A percentile compares a stretch with the other conserved stretches of the same genome.
Evolutionary conservation across 1,139 yeast species (phyloP).

Genomic region (Debaryomyces nepalensis): DNA sequence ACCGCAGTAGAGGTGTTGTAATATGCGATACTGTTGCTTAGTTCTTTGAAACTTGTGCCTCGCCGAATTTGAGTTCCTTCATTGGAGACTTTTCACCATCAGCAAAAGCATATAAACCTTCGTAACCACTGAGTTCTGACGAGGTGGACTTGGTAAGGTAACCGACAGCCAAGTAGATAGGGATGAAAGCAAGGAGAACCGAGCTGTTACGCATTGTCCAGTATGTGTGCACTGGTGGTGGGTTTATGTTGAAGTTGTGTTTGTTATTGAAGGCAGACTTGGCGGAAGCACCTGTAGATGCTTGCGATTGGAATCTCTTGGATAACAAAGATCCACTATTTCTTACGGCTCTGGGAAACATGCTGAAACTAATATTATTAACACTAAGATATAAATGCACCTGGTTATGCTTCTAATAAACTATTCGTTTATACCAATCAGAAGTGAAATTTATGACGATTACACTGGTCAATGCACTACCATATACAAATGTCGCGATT

Average conservation of each 20-base stretch:
- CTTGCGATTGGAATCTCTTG: constrained; percentile 42
- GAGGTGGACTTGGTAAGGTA: constrained; percentile 41
- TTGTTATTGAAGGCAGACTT: constrained; percentile 46
- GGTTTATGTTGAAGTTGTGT: constrained; percentile 47
- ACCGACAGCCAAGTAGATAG: constrained; percentile 41
- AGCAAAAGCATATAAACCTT: constrained; percentile 41
- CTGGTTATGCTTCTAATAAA: background rate
- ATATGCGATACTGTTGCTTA: background rate
- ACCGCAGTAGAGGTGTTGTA: constrained; percentile 1
- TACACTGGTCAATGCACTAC: constrained; percentile 3
- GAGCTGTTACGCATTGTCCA: constrained; percentile 49
- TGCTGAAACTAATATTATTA: constrained; percentile 15
- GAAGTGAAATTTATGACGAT: constrained; percentile 10
- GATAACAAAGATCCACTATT: constrained; percentile 15
- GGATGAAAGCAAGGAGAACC: constrained; percentile 44
- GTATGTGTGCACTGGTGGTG: constrained; percentile 54
- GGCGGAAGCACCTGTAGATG: constrained; percentile 24
- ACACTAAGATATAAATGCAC: background rate
- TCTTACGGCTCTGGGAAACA: constrained; percentile 36
- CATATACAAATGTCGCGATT: background rate
- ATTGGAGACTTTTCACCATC: constrained; percentile 45
- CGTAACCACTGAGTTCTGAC: constrained; percentile 34
- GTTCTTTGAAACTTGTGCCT: constrained; percentile 33
- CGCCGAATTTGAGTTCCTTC: constrained; percentile 42
- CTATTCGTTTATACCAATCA: constrained; percentile 8